Percentiles rank a stretch among this genome's conserved stretches.
Evolutionary conservation across 2,329 filamentous ascomycete genomes (phyloP).

Genomic region (Ceratocystis destructans): DNA sequence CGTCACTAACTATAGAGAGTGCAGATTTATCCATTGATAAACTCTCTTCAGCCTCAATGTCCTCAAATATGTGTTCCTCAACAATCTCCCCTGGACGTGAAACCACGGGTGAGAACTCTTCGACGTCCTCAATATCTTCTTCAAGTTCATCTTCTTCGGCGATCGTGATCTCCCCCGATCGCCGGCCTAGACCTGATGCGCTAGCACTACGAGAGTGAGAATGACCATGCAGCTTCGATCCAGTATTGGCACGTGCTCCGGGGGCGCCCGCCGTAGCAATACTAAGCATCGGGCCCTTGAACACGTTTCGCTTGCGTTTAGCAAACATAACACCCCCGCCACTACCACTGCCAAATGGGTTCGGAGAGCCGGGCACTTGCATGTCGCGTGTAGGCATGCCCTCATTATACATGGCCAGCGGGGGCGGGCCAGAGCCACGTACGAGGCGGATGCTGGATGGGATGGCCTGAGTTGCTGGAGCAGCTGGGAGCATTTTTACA

Average conservation of each 20-base stretch:
- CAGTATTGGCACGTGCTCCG: conserved; percentile 24
- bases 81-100: conserved; percentile 12
- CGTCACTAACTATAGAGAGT: conserved; percentile 2
- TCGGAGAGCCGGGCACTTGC: conserved; percentile 40
- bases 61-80: conserved; percentile 21
- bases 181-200: conserved; percentile 46
- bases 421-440: conserved; percentile 41
- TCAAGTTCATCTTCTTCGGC: conserved; percentile 48
- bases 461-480: conserved; percentile 60
- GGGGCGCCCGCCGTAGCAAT: conserved; percentile 25
- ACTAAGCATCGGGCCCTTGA: conserved; percentile 63
- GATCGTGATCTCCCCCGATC: conserved; percentile 63
- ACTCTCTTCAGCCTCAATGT: conserved; percentile 19
- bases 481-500: conserved; percentile 88
- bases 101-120: conserved; percentile 21
- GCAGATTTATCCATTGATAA: conserved; percentile 13
- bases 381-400: conserved; percentile 32
- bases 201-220: conserved; percentile 47
- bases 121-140: conserved; percentile 35
- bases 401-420: conserved; percentile 44
- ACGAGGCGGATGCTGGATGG: conserved; percentile 78
- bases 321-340: conserved; percentile 57
- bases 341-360: conserved; percentile 37
- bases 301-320: conserved; percentile 65
- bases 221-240: conserved; percentile 28